phyloP scores from a whole-genome alignment of 2,329 filamentous ascomycete genomes.

The Alternaria arbusti region DNA sequence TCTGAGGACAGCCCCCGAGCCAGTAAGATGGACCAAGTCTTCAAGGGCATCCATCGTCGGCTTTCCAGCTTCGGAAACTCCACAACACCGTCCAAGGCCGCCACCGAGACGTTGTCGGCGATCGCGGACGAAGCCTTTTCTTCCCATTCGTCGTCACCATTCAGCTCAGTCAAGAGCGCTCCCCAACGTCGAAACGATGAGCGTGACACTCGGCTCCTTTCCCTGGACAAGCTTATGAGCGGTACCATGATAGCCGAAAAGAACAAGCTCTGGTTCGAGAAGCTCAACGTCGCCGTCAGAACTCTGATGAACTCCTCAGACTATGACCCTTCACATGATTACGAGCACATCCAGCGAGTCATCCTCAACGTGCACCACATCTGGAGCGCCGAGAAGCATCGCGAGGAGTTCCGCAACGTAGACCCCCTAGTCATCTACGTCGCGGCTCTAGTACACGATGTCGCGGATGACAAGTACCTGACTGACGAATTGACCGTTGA shows the following conservation, averaged over 20 bases:
- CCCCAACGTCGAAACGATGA: background rate
- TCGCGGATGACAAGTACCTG: slow-evolving; percentile 80
- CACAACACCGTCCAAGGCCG: background rate
- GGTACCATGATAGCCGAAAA: background rate
- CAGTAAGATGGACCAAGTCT: background rate
- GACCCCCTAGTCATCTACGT: slow-evolving; percentile 68
- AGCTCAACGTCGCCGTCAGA: slow-evolving; percentile 39
- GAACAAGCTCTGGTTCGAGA: slow-evolving; percentile 15
- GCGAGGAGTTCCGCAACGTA: slow-evolving; percentile 35
- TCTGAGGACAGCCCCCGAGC: background rate
- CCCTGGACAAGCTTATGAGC: background rate
- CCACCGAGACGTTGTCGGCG: background rate
- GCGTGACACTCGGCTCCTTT: slow-evolving; percentile 1
- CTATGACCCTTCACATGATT: slow-evolving; percentile 85
- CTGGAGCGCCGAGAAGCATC: slow-evolving; percentile 56
- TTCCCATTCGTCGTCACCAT: background rate
- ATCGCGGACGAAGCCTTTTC: background rate
- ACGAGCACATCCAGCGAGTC: slow-evolving; percentile 79
- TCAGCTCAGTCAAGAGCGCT: background rate
- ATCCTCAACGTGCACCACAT: slow-evolving; percentile 70
- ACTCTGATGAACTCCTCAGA: slow-evolving; percentile 68
- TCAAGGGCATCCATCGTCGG: background rate
- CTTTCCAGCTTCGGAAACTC: background rate
- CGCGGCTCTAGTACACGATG: slow-evolving; percentile 70
- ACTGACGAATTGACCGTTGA: slow-evolving; percentile 1